Percentiles rank a stretch among this genome's conserved stretches.
These are phyloP conservation scores for Moniliophthora roreri DNA, from an alignment of 1,284 basidiomycete genomes.

Conservation along the genomic window DNA sequence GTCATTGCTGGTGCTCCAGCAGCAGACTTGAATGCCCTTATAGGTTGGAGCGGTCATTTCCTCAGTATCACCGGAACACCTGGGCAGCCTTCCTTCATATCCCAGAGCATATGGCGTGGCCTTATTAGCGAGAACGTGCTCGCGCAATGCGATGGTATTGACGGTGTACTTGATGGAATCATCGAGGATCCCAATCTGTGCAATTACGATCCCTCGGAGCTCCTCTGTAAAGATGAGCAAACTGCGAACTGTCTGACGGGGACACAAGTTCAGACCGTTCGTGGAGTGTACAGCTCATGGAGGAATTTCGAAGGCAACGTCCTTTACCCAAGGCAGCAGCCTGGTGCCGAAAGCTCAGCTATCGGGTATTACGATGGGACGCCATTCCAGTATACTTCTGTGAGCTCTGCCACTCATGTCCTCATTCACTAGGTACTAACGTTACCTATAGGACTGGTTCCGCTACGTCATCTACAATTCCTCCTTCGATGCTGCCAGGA, in stretches of 20 bases:
- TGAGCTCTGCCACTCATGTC: too few relatives aligned
- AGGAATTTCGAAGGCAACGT: constrained; percentile 26
- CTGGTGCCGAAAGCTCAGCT: constrained; percentile 10
- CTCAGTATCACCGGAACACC: constrained; percentile 1
- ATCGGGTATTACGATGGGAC: constrained; percentile 9
- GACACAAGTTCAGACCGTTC: constrained; percentile 31
- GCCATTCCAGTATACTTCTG: not conserved
- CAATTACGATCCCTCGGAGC: constrained; percentile 29
- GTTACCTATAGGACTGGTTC: constrained; percentile 16
- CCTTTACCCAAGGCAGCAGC: constrained; percentile 26
- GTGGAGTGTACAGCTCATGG: constrained; percentile 28
- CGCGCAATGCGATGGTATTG: constrained; percentile 27
- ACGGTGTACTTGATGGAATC: constrained; percentile 35
- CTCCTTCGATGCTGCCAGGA: constrained; percentile 9
- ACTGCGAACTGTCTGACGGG: constrained; percentile 28
- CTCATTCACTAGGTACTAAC: not conserved
- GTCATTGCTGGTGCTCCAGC: constrained; percentile 20
- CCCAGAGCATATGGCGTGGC: constrained; percentile 8
- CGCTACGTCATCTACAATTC: constrained; percentile 15
- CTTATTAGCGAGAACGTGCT: constrained; percentile 15
- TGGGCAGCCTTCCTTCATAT: constrained; percentile 8
- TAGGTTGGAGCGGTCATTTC: constrained; percentile 11
- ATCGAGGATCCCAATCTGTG: constrained; percentile 32
- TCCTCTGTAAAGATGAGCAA: constrained; percentile 27
- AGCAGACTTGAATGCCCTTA: constrained; percentile 10